Percentiles rank a stretch among this genome's conserved stretches.
Conservation (phyloP, 2,329 filamentous ascomycete species). For the Aureobasidium pullulans region DNA sequence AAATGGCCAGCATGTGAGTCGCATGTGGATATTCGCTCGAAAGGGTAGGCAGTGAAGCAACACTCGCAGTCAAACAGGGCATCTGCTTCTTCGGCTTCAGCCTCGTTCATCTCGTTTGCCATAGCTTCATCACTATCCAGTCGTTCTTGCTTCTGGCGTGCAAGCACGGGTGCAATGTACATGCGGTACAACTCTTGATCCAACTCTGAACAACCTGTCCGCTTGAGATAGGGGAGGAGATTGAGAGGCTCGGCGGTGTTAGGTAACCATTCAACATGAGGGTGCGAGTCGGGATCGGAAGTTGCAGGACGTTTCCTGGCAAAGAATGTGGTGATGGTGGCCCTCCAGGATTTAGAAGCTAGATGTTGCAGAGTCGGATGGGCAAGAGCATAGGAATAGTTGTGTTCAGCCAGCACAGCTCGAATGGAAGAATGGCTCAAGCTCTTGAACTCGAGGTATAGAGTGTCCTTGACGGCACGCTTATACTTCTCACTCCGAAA, state of each 20-base stretch:
- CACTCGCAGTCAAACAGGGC: conserved; percentile 64
- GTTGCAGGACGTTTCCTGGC: conserved; percentile 53
- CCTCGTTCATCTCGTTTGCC: conserved; percentile 41
- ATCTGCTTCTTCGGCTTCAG: conserved; percentile 39
- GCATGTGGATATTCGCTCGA: conserved; percentile 71
- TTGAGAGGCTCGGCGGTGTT: conserved; percentile 42
- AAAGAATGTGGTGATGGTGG: conserved; percentile 64
- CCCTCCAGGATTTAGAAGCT: conserved; percentile 69
- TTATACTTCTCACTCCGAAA: conserved; percentile 64
- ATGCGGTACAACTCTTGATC: conserved; percentile 43
- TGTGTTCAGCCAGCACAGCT: conserved; percentile 72
- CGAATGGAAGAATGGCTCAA: conserved; percentile 66
- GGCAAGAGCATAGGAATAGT: conserved; percentile 69
- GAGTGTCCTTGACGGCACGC: conserved; percentile 58
- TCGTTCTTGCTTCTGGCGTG: conserved; percentile 30
- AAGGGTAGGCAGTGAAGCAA: conserved; percentile 63
- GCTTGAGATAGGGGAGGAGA: conserved; percentile 54
- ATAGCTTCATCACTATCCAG: conserved; percentile 33
- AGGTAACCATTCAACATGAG: conserved; percentile 56
- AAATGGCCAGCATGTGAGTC: conserved; percentile 56
- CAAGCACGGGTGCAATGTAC: conserved; percentile 37
- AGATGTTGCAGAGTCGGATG: conserved; percentile 62
- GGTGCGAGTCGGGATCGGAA: conserved; percentile 52
- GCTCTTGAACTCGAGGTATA: conserved; percentile 69
- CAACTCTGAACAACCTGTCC: conserved; percentile 54